A percentile compares a stretch with the other conserved stretches of the same genome.
Evolutionary conservation across 345 rosid species (phyloP).

Genomic region (Euphorbia tirucalli): DNA sequence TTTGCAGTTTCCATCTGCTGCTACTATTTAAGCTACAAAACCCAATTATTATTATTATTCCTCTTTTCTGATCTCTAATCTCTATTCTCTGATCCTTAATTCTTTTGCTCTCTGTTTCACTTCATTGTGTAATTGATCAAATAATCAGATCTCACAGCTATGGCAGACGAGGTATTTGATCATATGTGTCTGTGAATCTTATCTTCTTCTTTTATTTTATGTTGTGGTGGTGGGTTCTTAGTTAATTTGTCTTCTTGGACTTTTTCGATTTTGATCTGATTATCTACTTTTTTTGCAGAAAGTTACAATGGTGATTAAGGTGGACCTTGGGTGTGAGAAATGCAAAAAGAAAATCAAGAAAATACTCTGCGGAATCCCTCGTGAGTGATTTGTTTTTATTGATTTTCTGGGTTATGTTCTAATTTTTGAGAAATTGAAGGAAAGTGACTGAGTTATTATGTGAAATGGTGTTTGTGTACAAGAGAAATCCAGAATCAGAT

Average conservation of each 20-base stretch:
- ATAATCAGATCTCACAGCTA: conserved; percentile 15
- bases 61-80: background rate
- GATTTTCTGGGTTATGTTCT: too few species aligned
- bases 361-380: conserved; percentile 60
- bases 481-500: conserved; percentile 48
- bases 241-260: background rate
- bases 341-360: conserved; percentile 78
- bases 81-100: too few species aligned
- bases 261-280: background rate
- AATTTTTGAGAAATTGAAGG: too few species aligned
- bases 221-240: background rate
- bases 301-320: conserved; percentile 69
- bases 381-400: too few species aligned
- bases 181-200: background rate
- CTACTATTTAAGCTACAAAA: background rate
- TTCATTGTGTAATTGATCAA: too few species aligned
- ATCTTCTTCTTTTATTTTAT: too few species aligned
- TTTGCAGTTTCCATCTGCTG: conserved; percentile 8
- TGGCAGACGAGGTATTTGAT: conserved; percentile 31
- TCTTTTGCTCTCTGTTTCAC: conserved; percentile 15
- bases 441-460: conserved; percentile 39
- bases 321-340: conserved; percentile 60
- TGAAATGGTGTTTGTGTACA: conserved; percentile 42
- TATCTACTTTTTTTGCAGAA: conserved; percentile 24
- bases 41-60: background rate